Conservation (phyloP, 768 basidiomycete genomes). For the Xerocomellus dryophilus region DNA sequence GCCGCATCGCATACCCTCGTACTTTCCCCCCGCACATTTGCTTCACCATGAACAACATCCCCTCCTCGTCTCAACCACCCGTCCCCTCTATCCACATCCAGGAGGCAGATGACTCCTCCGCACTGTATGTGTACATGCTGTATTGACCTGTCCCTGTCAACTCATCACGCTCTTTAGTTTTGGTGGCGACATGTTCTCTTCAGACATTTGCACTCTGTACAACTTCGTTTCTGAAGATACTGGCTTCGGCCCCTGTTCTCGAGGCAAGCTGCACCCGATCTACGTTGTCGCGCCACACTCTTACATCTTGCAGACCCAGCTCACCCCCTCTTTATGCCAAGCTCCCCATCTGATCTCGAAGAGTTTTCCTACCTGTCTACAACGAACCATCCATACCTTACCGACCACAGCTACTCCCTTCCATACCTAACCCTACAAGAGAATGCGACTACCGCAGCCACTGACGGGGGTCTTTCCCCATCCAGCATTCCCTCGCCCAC, state of each 20-base stretch:
- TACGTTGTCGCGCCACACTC: conserved; percentile 16
- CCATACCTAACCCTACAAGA: conserved; percentile 20
- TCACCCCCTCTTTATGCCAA: not conserved
- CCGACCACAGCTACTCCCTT: not conserved
- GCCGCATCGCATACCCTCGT: not conserved
- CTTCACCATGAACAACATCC: conserved; percentile 12
- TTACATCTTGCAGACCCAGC: conserved; percentile 2
- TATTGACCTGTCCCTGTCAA: not conserved
- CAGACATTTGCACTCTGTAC: not conserved
- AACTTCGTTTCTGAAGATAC: not conserved
- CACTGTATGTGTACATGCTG: conserved; percentile 17
- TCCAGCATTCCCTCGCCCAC: conserved; percentile 24
- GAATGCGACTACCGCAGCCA: not conserved
- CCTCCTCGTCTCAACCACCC: not conserved
- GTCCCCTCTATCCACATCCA: conserved; percentile 23
- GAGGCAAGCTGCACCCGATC: not conserved
- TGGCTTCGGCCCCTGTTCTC: not conserved
- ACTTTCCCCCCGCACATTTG: not conserved
- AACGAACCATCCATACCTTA: conserved; percentile 4
- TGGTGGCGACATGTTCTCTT: not conserved
- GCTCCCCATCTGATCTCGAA: conserved; percentile 9
- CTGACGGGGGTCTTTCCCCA: conserved; percentile 8
- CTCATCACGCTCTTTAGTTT: conserved; percentile 17
- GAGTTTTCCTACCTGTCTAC: conserved; percentile 18
- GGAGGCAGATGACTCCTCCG: conserved; percentile 6